phyloP scores from a whole-genome alignment of 805 yeast species.

The Yamadazyma endophytica region DNA sequence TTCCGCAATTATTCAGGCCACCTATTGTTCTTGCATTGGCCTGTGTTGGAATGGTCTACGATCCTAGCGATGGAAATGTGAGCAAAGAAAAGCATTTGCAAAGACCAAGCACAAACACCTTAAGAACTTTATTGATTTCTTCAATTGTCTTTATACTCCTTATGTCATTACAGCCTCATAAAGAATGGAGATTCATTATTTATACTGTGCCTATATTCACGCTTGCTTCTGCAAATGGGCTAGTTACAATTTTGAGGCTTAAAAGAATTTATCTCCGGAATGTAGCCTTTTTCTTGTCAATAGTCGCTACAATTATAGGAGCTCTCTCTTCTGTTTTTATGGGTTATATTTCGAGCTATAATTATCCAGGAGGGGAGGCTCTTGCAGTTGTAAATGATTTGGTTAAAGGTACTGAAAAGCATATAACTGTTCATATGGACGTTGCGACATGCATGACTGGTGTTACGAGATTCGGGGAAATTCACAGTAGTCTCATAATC shows the following conservation, averaged over 20 bases:
- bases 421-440: constrained; percentile 61
- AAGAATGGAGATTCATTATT: constrained; percentile 88
- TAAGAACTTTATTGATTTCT: constrained; percentile 47
- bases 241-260: constrained; percentile 24
- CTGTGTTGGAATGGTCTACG: constrained; percentile 39
- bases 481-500: constrained; percentile 29
- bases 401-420: constrained; percentile 14
- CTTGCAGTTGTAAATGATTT: too few relatives aligned
- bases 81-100: constrained; percentile 16
- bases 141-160: constrained; percentile 52
- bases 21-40: constrained; percentile 40
- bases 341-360: constrained; percentile 61
- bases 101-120: constrained; percentile 29
- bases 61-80: constrained; percentile 32
- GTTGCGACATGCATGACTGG: constrained; percentile 87
- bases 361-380: constrained; percentile 90
- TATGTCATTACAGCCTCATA: constrained; percentile 83
- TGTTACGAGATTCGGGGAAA: constrained; percentile 67
- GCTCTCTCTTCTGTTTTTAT: constrained; percentile 43
- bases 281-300: constrained; percentile 11
- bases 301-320: constrained; percentile 24
- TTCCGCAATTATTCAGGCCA: constrained; percentile 34
- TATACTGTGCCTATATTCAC: constrained; percentile 71
- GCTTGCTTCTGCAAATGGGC: constrained; percentile 60
- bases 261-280: constrained; percentile 3